A percentile compares a stretch with the other conserved stretches of the same genome.
Conservation (phyloP, 2,329 filamentous ascomycete species). For the Colletotrichum liaoningense region DNA sequence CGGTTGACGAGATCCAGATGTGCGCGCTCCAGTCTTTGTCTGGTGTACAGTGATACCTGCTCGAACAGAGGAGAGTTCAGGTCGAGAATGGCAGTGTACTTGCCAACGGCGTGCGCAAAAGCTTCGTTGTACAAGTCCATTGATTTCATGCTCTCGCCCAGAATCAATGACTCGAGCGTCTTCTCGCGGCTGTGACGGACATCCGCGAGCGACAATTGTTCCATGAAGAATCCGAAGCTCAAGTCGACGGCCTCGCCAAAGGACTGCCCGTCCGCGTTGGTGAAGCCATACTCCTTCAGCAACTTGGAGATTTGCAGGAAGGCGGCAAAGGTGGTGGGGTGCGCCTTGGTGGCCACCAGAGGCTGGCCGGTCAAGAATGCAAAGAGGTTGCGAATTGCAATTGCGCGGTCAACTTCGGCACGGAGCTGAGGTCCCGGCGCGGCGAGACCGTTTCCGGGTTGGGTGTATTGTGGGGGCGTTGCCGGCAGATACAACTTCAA, state of each 20-base stretch:
- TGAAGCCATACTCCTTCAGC: conserved; percentile 69
- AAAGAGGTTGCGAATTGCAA: conserved; percentile 73
- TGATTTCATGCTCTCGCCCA: conserved; percentile 88
- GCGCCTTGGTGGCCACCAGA: conserved; percentile 66
- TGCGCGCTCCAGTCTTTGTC: conserved; percentile 84
- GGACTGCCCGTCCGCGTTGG: conserved; percentile 64
- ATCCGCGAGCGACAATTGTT: conserved; percentile 82
- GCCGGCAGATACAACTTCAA: conserved; percentile 66
- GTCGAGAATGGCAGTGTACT: conserved; percentile 78
- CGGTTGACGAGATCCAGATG: conserved; percentile 82
- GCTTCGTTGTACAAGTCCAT: conserved; percentile 88
- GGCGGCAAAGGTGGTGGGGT: conserved; percentile 64
- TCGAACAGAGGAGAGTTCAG: conserved; percentile 76
- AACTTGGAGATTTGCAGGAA: conserved; percentile 65
- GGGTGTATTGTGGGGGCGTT: conserved; percentile 45
- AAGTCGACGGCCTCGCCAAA: conserved; percentile 71
- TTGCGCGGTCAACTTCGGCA: conserved; percentile 63
- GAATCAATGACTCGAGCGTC: conserved; percentile 87
- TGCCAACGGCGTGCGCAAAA: conserved; percentile 91
- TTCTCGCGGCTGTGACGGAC: conserved; percentile 86
- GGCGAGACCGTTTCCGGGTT: conserved; percentile 46
- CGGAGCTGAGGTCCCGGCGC: conserved; percentile 46
- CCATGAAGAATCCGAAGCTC: conserved; percentile 80
- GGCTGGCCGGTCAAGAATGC: conserved; percentile 74
- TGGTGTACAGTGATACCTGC: conserved; percentile 77